Base-by-base conservation (phyloP, 352 stramenopile genomes). In the Aphanomyces euteiches region DNA sequence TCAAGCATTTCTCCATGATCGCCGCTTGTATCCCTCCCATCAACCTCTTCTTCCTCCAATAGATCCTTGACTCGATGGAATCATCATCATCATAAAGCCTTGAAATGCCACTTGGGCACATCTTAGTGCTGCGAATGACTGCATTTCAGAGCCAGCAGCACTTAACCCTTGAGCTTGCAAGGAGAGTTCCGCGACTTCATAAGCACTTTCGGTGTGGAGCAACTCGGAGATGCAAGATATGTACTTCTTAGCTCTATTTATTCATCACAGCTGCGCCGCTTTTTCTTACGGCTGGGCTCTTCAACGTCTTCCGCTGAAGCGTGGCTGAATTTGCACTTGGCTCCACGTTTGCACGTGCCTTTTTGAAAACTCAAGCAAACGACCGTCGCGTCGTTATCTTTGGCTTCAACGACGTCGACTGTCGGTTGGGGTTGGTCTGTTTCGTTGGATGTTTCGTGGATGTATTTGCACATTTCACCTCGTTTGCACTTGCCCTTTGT, bases 401-500 rank as follows among this genome's bases (percentile, higher is more conserved):
- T 75, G 10, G 79, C 75, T 1, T 77, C 76, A 21, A 28, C 28
- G 28, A 28, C 28, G 28, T 28, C 28, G 28, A 28, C 28, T 28
- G 2, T 57, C 50, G 78, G 63, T 28, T 74, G 71, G 13, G 86
- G 78, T 39, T 79, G 80, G 63, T 75, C 78, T 0, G 79, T 74
- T 38, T 64, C 69, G 21, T 12, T n/a, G 10, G 17, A 12, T n/a
- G 37, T 53, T 21, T 86, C 68, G 72, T 89, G 81, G 8, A 78
- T 78, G 67, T 86, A 89, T 28, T 79, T 78, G 53, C 81, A 89
- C 7, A 79, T 85, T 12, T 77, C 76, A 28, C 82, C 82, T 47
- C 82, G 82, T 75, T 88, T 88, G 70, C 80, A 90, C 67, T 88
- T 88, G 37, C 82, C 82, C 66, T 88, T 90, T 2, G 43, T 50